Conservation (phyloP, 306 rosid genomes). For the Cicer cuneatum region DNA sequence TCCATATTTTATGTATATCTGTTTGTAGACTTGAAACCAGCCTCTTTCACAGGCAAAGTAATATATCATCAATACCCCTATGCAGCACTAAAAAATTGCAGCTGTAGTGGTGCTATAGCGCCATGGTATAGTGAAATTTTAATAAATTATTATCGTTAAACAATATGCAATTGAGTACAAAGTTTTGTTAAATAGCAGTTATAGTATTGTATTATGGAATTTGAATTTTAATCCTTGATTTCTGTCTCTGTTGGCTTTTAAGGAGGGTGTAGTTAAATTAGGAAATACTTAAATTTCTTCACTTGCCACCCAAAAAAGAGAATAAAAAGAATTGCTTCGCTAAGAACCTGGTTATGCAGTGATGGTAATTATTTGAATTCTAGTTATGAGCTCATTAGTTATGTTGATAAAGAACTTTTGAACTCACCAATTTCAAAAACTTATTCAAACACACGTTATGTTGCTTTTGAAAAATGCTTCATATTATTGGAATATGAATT, state of each 20-base stretch:
- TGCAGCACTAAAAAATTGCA: no score
- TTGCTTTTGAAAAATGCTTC: not conserved
- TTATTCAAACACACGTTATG: not conserved
- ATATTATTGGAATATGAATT: conserved; percentile 4
- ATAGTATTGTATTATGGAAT: no score
- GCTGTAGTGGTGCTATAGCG: no score
- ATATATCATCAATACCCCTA: not conserved
- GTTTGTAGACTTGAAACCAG: conserved; percentile 5
- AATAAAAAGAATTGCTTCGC: not conserved
- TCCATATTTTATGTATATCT: conserved; percentile 30
- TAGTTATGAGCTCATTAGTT: not conserved
- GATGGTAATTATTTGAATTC: conserved; percentile 18
- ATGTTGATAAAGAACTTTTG: not conserved
- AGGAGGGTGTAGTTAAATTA: conserved; percentile 5
- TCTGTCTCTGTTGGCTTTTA: not conserved
- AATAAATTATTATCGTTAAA: no score
- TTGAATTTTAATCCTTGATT: not conserved
- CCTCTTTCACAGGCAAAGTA: not conserved
- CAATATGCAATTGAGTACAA: no score
- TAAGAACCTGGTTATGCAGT: not conserved
- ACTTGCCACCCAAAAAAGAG: not conserved
- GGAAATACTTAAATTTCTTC: not conserved
- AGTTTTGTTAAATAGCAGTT: no score
- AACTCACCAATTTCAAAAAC: not conserved
- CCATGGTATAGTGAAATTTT: no score